These are phyloP conservation scores for Juncus inflexus DNA, from an alignment of 176 grass and related monocot species.

Conservation along the genomic window DNA sequence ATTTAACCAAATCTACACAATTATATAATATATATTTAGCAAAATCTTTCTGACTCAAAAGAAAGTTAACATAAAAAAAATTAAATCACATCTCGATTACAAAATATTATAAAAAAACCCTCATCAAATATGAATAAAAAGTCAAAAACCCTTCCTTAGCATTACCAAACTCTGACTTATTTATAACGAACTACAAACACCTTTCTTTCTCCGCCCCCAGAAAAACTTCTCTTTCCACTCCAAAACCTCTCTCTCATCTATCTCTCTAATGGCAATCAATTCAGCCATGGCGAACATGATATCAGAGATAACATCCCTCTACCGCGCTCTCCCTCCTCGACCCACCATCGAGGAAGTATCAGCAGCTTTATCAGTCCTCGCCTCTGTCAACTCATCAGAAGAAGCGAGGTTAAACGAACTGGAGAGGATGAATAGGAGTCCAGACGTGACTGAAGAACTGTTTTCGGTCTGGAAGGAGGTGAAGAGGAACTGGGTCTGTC, in stretches of 20 bases:
- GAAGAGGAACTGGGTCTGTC: conserved; percentile 46
- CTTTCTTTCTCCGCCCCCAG: neutral
- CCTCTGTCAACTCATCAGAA: conserved; percentile 54
- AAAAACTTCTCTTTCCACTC: conserved; percentile 9
- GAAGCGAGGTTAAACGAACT: conserved; percentile 51
- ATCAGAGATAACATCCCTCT: conserved; percentile 66
- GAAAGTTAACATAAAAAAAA: no score
- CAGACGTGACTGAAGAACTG: conserved; percentile 48
- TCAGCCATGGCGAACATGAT: conserved; percentile 36
- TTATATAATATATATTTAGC: no score
- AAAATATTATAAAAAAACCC: no score
- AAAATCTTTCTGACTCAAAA: no score
- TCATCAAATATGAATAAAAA: no score
- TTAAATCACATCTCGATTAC: no score
- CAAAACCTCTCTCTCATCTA: neutral
- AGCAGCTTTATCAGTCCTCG: conserved; percentile 64
- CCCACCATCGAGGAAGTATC: conserved; percentile 68
- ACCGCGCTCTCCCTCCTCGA: conserved; percentile 58
- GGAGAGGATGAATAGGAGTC: conserved; percentile 25
- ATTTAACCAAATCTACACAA: no score
- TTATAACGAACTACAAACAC: neutral
- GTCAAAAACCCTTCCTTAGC: neutral
- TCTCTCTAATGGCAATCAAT: conserved; percentile 27
- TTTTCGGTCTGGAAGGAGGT: conserved; percentile 63
- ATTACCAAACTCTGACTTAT: neutral